Base-by-base conservation (phyloP, 768 basidiomycete genomes). In the Tremella mesenterica region DNA sequence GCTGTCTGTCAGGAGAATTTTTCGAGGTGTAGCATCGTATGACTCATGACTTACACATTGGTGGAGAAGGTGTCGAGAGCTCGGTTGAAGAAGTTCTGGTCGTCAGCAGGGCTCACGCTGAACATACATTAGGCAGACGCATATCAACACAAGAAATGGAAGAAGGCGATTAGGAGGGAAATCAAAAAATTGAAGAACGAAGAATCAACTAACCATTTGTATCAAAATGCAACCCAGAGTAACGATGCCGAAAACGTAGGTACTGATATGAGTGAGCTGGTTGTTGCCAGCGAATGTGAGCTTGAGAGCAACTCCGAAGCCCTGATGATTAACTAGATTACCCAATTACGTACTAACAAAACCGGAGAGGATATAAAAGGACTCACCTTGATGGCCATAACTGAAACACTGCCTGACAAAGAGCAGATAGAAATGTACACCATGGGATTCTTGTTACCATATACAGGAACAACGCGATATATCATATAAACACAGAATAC, bases 401-500 rank as follows among this genome's bases (percentile, higher is more conserved):
- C 83, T n/a, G 89, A 90, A 39, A 99, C 83, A 27, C 88, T 91
- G 10, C 95, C 95, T 39, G 90, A 90, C 53, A 96, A 73, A 10
- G 92, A 96, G 74, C 95, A 97, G 66, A 99, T 93, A 25, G 91
- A 91, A 58, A 97, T 81, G 75, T 95, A 97, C 27, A 95, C 85
- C 56, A 90, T 62, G 1, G 95, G 95, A 58, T 85, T 91, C 52
- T 82, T 80, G 41, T 85, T 85, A 28, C 95, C 95, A 64, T 95
- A 81, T 57, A 77, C 82, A 7, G 95, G 95, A 1, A 81, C 85
- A 56, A 95, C 79, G 23, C 75, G 75, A 77, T 86, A 90, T 53
- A 96, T 89, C 85, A 95, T 87, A 71, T 87, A 78, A 30, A 90
- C 70, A 6, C 85, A 77, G 74, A 90, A 86, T 18, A 88, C 79